Evolutionary conservation across 1,139 yeast species (phyloP), one percentile per base, ranked within the genome.

Genomic region (Yamadazyma kanchanaburiensis): DNA sequence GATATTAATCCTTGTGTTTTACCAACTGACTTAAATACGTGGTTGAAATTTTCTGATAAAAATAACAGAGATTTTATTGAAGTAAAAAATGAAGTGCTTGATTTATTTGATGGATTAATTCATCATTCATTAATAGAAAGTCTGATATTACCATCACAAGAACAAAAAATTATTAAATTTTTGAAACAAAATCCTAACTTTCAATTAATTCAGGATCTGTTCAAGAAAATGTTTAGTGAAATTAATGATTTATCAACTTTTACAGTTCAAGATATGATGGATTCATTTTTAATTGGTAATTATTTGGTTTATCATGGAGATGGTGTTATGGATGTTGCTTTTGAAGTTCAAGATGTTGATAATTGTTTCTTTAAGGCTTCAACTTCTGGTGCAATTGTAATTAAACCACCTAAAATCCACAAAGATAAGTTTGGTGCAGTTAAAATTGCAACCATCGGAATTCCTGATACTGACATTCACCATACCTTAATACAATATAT

Each of bases 291-390:
- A 21, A 48, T 61, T 21, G 58, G 60, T 21, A 45, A 56, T 6
- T 83, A 74, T 48, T 55, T 81, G 11, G 50, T 51, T n/a, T 48
- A 46, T 5, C 95, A 85, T 50, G 89, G 94, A 1, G 91, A 83
- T 46, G 84, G 86, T 3, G 84, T 84, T 4, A 74, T 77, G 52
- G 94, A 85, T 49, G 74, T 85, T 7, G 71, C 86, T 0, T 78
- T 84, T 42, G 49, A 49, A 12, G 91, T 83, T 0, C 61, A 57
- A 5, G 59, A 78, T 45, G 74, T 74, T 5, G 67, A 60, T 3
- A 39, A 42, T 1, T 60, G 72, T 2, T 80, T 57, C 39, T 36
- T 53, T 0, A 55, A 55, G 21, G 85, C 91, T 0, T 46, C 74
- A 2, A 30, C 39, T 2, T 61, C 60, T 10, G 89, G 89, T 0